A percentile compares a stretch with the other conserved stretches of the same genome.
Conservation (phyloP, 2,329 filamentous ascomycete genomes). For the Fusarium stilboides region DNA sequence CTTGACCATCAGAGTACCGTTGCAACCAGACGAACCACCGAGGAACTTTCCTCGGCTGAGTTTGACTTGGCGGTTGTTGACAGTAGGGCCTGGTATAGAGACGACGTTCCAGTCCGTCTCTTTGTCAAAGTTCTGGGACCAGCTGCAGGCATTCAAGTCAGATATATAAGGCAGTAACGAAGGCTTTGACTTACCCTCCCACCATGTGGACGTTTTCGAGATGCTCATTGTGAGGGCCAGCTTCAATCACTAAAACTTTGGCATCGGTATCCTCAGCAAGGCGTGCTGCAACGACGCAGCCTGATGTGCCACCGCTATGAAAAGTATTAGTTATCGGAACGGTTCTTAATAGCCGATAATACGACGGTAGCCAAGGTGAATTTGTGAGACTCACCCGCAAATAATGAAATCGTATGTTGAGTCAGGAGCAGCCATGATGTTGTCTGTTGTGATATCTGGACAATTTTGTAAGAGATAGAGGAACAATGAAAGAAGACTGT, state of each 20-base stretch:
- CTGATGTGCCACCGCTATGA: conserved; percentile 55
- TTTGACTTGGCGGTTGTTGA: conserved; percentile 62
- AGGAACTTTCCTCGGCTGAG: conserved; percentile 65
- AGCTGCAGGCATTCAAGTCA: conserved; percentile 44
- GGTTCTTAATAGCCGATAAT: conserved; percentile 6
- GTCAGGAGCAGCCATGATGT: conserved; percentile 41
- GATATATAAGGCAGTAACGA: too few relatives aligned
- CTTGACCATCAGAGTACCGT: conserved; percentile 65
- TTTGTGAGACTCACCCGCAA: conserved; percentile 52
- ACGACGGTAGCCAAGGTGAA: background rate
- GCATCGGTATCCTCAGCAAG: conserved; percentile 54
- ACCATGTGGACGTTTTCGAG: conserved; percentile 67
- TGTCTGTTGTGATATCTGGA: background rate
- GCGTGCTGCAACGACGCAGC: conserved; percentile 57
- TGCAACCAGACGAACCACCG: conserved; percentile 64
- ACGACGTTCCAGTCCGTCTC: conserved; percentile 68
- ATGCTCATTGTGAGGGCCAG: conserved; percentile 58
- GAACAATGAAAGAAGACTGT: background rate
- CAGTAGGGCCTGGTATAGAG: conserved; percentile 56
- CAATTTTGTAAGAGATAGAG: background rate
- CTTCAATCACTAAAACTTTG: conserved; percentile 56
- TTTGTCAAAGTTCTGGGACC: conserved; percentile 63
- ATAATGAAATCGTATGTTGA: conserved; percentile 54
- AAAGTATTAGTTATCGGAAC: conserved; percentile 14
- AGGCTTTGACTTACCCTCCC: conserved; percentile 57